Evolutionary conservation across 1,284 basidiomycete genomes (phyloP), one percentile per base, ranked within the genome.

Genomic region (Tylopilus sp.): DNA sequence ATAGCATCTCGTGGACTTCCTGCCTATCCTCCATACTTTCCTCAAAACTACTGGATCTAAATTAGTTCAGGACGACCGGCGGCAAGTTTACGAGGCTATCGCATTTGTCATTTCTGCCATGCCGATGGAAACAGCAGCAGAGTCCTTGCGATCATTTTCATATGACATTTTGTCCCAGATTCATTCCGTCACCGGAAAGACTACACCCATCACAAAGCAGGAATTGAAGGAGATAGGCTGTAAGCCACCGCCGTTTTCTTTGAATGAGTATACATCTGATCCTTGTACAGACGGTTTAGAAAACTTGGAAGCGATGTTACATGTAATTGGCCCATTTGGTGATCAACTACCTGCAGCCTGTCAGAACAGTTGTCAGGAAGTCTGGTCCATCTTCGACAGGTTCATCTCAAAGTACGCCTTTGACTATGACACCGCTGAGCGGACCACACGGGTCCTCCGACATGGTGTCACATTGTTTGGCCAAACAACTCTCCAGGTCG

Each of bases 71-170:
- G 90, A 94, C 39, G 97, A 99, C 69, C 84, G 88, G 65, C 81
- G 91, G 29, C 88, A 95, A 68, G 88, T 99, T 17, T 95, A 94
- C 64, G 94, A 97, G 69, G 96, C 94, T 5, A 94, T 99, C 53
- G 94, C 92, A 2, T 88, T 93, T 71, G 92, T 99, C 53, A 95
- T 99, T 55, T 90, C 89, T 28, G 90, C 87, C 1, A 95, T 98
- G 92, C 86, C 90, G 1, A 85, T 88, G 79, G 86, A 89, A 48
- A 84, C 85, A 60, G 92, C 92, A 13, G 91, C 93, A 3, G 81
- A 86, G 58, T 92, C 90, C 0, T 78, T 99, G 43, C 84, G 86
- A 61, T 87, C 87, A 19, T 98, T 99, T 70, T 83, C 88, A 13
- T 77, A 86, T 50, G 89, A 89, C 62, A 85, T 90, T 61, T 66